phyloP scores from a whole-genome alignment of 257 asterid genomes.

The Penstemon davidsonii region DNA sequence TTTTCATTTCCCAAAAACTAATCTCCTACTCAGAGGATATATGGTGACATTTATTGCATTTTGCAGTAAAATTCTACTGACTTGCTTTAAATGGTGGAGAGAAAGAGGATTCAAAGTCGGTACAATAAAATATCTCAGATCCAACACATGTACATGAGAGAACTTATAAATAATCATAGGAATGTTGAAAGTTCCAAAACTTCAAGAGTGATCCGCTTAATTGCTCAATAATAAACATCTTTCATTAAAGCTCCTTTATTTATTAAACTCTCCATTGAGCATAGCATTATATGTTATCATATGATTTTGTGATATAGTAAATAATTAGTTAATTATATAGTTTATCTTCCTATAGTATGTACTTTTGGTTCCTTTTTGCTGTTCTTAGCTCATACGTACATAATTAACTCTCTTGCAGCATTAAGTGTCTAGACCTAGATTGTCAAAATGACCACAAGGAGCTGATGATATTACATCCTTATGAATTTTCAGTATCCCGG shows the following conservation, averaged over 20 bases:
- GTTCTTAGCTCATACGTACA: constrained; percentile 16
- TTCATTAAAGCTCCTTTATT: constrained; percentile 11
- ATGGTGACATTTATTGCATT: constrained; percentile 7
- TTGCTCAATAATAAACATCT: not conserved
- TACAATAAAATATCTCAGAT: not conserved
- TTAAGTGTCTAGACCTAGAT: constrained; percentile 7
- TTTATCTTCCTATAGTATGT: constrained; percentile 11
- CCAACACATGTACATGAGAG: not conserved
- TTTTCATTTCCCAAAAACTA: not conserved
- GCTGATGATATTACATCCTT: constrained; percentile 9
- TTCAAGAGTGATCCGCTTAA: constrained; percentile 3
- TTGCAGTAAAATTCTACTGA: not conserved
- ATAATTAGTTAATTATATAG: not conserved
- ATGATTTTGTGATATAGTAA: not conserved
- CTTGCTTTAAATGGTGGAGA: not conserved
- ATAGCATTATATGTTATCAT: not conserved
- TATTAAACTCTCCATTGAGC: not conserved
- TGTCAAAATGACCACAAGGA: constrained; percentile 7
- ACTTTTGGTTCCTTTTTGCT: constrained; percentile 15
- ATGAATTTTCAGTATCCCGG: not conserved
- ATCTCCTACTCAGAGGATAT: not conserved
- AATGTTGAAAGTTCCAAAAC: not conserved
- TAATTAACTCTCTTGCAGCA: constrained; percentile 1
- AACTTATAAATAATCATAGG: not conserved
- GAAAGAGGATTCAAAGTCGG: not conserved